Base-by-base conservation (phyloP, 2,329 filamentous ascomycete species). In the Epichloe bromicola region DNA sequence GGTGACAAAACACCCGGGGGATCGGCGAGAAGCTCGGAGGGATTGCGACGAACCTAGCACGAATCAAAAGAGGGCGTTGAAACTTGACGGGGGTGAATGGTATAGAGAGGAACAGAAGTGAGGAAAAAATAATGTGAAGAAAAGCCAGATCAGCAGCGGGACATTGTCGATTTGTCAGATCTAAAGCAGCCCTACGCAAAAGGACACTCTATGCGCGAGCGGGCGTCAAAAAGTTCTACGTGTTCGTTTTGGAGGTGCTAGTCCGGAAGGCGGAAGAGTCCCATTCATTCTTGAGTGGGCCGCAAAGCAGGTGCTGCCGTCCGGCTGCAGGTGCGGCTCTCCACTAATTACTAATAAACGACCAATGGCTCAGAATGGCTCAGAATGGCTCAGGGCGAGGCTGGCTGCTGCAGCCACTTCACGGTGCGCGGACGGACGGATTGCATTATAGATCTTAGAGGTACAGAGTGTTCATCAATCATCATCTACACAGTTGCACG, bases 161-260 rank as follows among this genome's bases (percentile, higher is more conserved):
- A 57, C 63, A 65, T 65, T 61, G 53, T 54, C 60, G 57, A 58
- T 56, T 60, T 61, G 57, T 59, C 58, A 59, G 58, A 54, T 50
- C 52, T 53, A 53, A 56, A 56, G 54, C 45, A 55, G 57, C 62
- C 59, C 63, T 30, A 10, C 20, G 34, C 40, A 17, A 46, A 14
- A 34, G 17, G 19, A 54, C 26, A 26, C 15, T 36, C 14, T 11
- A 30, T 19, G 17, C 7, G 15, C 20, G 26, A 49, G 46, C 36
- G 47, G 47, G 30, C 39, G 19, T 49, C 47, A 12, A 53, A 60
- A 58, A 58, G 52, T 54, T 60, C 53, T 57, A 61, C 59, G 59
- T 61, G 59, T 61, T 59, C 59, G 57, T 54, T 50, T 48, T 50
- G 55, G 54, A 54, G 54, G 55, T 50, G 45, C 50, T 56, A 51